phyloP scores from a whole-genome alignment of 1,284 basidiomycete genomes.

The Coniophora puteana region DNA sequence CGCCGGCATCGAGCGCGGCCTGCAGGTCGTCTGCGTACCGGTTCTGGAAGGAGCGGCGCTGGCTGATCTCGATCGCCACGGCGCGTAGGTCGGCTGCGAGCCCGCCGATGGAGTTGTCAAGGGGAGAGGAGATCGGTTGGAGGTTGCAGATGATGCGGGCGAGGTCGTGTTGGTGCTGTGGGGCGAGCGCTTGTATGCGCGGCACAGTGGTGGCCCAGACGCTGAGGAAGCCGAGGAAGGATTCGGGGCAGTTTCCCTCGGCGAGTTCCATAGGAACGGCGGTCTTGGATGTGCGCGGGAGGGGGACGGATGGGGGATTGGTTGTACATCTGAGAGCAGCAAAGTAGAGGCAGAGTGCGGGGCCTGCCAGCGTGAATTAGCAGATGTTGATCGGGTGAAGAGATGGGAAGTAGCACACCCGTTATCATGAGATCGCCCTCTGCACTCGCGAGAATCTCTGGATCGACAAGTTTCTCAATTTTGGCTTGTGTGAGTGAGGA shows the following conservation, averaged over 20 bases:
- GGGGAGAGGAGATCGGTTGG: slow-evolving; percentile 34
- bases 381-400: slow-evolving; percentile 36
- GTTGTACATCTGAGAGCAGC: slow-evolving; percentile 59
- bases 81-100: slow-evolving; percentile 73
- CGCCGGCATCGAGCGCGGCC: slow-evolving; percentile 66
- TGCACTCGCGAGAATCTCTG: slow-evolving; percentile 66
- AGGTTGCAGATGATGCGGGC: slow-evolving; percentile 74
- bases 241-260: slow-evolving; percentile 49
- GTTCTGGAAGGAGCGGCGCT: slow-evolving; percentile 77
- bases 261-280: slow-evolving; percentile 44
- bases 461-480: slow-evolving; percentile 65
- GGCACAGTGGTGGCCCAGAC: slow-evolving; percentile 71
- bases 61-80: slow-evolving; percentile 77
- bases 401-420: slow-evolving; percentile 52
- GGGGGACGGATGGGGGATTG: slow-evolving; percentile 55
- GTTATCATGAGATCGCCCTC: slow-evolving; percentile 80
- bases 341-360: slow-evolving; percentile 62
- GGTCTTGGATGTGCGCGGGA: slow-evolving; percentile 42
- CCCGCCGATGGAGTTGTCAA: slow-evolving; percentile 42
- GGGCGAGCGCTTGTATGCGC: slow-evolving; percentile 55
- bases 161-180: slow-evolving; percentile 73
- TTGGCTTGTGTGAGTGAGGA: slow-evolving; percentile 74
- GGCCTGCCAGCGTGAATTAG: slow-evolving; percentile 46
- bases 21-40: slow-evolving; percentile 71
- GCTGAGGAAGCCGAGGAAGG: slow-evolving; percentile 63